These are phyloP conservation scores for Coemansia sp. DNA, from an alignment of 192 early-diverging fungal species.

Conservation along the genomic window DNA sequence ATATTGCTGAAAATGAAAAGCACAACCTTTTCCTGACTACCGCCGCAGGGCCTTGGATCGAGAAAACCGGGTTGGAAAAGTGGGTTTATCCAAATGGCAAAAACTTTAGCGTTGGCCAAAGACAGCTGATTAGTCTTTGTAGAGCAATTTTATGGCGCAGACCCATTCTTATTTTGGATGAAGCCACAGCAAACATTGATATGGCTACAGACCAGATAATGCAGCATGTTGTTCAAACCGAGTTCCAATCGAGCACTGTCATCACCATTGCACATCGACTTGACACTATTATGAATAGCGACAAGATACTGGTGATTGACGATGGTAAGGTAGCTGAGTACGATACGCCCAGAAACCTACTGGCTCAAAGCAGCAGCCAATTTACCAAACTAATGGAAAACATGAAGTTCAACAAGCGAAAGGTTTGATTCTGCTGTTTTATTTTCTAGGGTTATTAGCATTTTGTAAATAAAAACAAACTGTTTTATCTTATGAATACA, in stretches of 20 bases:
- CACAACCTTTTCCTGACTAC: not conserved
- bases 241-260: constrained; percentile 52
- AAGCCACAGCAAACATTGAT: constrained; percentile 67
- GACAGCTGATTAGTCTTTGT: constrained; percentile 61
- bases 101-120: constrained; percentile 49
- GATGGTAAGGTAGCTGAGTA: constrained; percentile 8
- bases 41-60: not conserved
- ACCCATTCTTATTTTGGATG: constrained; percentile 61
- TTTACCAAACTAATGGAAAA: not conserved
- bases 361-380: constrained; percentile 1
- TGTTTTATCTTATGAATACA: no score
- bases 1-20: not conserved
- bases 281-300: constrained; percentile 64
- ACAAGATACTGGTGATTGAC: constrained; percentile 70
- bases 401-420: not conserved
- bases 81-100: not conserved
- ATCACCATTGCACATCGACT: constrained; percentile 69
- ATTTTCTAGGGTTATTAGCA: no score
- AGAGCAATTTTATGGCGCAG: constrained; percentile 55
- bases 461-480: no score
- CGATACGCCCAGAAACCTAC: not conserved
- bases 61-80: not conserved
- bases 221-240: constrained; percentile 29
- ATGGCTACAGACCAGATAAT: not conserved
- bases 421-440: not conserved